Evolutionary conservation across 1,139 yeast genomes (phyloP), one percentile per base, ranked within the genome.

Genomic region (Debaryomycetaceae sp.): DNA sequence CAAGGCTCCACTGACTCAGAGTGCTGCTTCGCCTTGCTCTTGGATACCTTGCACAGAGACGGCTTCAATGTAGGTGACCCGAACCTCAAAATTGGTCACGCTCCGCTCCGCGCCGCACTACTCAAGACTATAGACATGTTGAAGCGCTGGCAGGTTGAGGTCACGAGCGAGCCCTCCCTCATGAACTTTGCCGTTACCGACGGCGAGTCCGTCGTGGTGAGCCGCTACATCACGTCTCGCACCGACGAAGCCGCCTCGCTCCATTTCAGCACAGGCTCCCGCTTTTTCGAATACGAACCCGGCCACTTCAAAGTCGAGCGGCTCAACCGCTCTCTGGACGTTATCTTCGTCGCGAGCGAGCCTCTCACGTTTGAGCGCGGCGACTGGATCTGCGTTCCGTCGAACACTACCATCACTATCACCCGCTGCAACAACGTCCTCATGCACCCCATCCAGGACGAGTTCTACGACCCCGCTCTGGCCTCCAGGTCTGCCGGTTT

Each of bases 1-100:
- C 96, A 90, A 49, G 98, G 98, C 1, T 75, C 93, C 22, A 90
- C 98, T 0, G 98, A 90, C 51, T 80, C 94, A 1, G 98, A 90
- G 51, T 87, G 95, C 57, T 80, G 92, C 31, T 90, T 87, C 66
- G 95, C 95, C 1, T 59, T 90, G 32, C 85, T 77, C 44, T 58
- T 90, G 37, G 94, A 90, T 46, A 74, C 85, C 7, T 58, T 90
- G 34, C 71, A 67, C 35, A 73, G 72, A 38, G 62, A 81, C 65
- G 97, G 97, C 2, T 68, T 63, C 41, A 77, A 86, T 43, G 90
- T 95, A 2, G 49, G 44, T 13, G 59, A 61, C 33, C 5, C 54
- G 2, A 27, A 34, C 4, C 37, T 44, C 5, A 35, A 28, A n/a
- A 51, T 61, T 31, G 70, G 77, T 4, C 80, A 83, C 37, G 61